Evolutionary conservation across 139 green algal species (phyloP).

Genomic region (Tetradesmus lagerheimii): DNA sequence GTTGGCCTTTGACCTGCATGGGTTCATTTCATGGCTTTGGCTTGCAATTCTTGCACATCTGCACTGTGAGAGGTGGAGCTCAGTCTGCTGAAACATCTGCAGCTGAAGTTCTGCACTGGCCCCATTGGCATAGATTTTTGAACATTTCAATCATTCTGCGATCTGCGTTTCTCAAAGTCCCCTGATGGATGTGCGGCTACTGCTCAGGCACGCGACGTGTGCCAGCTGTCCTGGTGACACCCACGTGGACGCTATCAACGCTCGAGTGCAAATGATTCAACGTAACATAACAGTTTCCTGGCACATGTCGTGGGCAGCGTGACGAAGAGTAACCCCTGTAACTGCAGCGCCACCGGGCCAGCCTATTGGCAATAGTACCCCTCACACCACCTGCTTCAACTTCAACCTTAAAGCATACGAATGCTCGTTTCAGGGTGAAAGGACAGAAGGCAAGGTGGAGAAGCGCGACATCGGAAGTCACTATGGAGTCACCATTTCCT

Average conservation of each 20-base stretch:
- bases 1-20: not conserved
- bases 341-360: not conserved
- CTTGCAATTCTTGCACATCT: constrained; percentile 1
- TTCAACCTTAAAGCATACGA: too few species aligned
- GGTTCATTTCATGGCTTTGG: not conserved
- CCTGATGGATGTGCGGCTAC: not conserved
- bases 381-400: too few species aligned
- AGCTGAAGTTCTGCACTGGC: not conserved
- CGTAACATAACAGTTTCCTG: too few species aligned
- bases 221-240: not conserved
- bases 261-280: not conserved
- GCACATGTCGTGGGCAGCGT: too few species aligned
- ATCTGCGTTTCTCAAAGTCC: too few species aligned
- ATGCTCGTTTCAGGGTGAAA: too few species aligned
- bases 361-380: too few species aligned
- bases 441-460: too few species aligned
- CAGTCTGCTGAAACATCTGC: not conserved
- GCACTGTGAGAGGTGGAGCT: not conserved
- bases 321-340: too few species aligned
- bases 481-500: too few species aligned
- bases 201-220: not conserved
- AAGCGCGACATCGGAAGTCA: too few species aligned
- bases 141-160: too few species aligned
- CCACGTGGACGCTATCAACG: not conserved
- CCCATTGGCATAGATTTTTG: not conserved